These are phyloP conservation scores for Lentinus brumalis DNA, from an alignment of 768 basidiomycete species.

Conservation along the genomic window DNA sequence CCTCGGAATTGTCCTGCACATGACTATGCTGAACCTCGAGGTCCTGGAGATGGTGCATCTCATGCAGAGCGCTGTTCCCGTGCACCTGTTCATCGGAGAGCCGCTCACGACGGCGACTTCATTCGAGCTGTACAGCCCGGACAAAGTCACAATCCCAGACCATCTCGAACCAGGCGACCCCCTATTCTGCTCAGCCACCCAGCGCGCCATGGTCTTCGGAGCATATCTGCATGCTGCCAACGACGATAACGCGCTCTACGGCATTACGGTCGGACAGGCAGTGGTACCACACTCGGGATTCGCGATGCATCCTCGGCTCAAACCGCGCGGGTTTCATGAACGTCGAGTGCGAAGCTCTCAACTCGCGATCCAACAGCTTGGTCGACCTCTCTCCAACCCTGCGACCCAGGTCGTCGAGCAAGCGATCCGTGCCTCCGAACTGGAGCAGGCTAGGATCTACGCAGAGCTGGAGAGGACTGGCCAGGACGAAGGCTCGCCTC, in stretches of 20 bases:
- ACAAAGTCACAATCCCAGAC: conserved; percentile 10
- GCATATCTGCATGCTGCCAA: conserved; percentile 14
- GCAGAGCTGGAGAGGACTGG: neutral
- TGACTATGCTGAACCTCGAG: conserved; percentile 12
- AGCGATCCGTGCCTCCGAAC: conserved; percentile 4
- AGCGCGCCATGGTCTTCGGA: conserved; percentile 12
- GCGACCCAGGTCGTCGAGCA: conserved; percentile 13
- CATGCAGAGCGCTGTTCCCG: conserved; percentile 12
- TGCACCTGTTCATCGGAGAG: conserved; percentile 22
- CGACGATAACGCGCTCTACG: conserved; percentile 10
- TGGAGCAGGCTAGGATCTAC: conserved; percentile 2
- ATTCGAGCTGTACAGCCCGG: conserved; percentile 19
- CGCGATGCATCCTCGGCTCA: conserved; percentile 13
- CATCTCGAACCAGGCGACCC: conserved; percentile 13
- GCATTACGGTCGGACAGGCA: conserved; percentile 19
- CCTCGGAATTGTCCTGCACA: conserved; percentile 13
- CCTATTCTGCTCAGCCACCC: conserved; percentile 15
- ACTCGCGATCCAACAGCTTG: conserved; percentile 11
- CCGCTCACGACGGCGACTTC: conserved; percentile 18
- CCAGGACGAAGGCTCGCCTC: neutral
- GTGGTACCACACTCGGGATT: conserved; percentile 12
- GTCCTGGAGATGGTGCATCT: conserved; percentile 17
- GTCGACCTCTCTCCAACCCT: conserved; percentile 11
- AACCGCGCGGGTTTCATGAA: conserved; percentile 5
- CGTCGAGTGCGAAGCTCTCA: conserved; percentile 14